Conservation (phyloP, 306 rosid species). For the Quercus parvula region DNA sequence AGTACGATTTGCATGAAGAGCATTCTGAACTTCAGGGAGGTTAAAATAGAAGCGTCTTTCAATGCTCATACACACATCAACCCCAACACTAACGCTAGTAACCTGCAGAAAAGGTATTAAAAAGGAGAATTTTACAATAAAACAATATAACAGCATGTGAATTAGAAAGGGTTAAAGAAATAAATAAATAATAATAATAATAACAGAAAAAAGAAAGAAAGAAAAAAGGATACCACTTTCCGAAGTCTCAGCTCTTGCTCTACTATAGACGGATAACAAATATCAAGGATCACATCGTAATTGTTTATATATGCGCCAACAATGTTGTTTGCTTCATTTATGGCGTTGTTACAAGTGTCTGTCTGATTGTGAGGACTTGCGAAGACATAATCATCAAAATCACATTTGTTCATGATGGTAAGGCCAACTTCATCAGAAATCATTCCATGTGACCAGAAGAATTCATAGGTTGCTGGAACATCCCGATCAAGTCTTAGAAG, state of each 20-base stretch:
- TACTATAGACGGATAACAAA: conserved; percentile 80
- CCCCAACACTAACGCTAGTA: conserved; percentile 67
- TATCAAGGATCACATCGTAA: conserved; percentile 83
- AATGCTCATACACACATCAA: conserved; percentile 71
- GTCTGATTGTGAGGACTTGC: conserved; percentile 50
- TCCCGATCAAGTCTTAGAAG: conserved; percentile 73
- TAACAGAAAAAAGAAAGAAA: not conserved
- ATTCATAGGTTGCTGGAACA: conserved; percentile 65
- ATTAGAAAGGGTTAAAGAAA: not conserved
- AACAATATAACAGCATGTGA: not conserved
- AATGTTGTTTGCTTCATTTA: conserved; percentile 41
- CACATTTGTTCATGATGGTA: conserved; percentile 58
- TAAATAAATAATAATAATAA: not conserved
- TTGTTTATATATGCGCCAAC: conserved; percentile 59
- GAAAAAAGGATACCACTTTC: conserved; percentile 44
- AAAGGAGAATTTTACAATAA: not conserved
- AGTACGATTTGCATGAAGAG: conserved; percentile 96
- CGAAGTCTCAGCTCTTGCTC: conserved; percentile 76
- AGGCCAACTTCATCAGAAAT: conserved; percentile 83
- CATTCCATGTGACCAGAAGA: conserved; percentile 94
- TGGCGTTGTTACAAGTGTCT: conserved; percentile 47
- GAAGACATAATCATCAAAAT: conserved; percentile 56
- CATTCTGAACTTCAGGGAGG: conserved; percentile 86
- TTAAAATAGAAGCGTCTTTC: conserved; percentile 68
- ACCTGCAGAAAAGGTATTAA: conserved; percentile 44